Base-by-base conservation (phyloP, 2,329 filamentous ascomycete species). In the Taxawa tesnikishii region DNA sequence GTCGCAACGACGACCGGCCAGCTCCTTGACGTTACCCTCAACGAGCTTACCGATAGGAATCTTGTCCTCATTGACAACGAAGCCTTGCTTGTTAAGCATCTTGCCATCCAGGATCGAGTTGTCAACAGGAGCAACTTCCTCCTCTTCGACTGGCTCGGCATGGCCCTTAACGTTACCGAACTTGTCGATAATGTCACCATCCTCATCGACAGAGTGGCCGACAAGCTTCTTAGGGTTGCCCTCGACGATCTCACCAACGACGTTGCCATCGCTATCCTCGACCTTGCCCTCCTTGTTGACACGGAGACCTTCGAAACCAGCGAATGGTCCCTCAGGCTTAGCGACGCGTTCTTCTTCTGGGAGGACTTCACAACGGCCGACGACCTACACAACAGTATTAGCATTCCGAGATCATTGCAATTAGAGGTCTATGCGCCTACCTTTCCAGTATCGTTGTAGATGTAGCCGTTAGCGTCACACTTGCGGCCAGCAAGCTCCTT, bases 311-410 rank as follows among this genome's bases (percentile, higher is more conserved):
- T 65, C 50, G 15, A 65, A 58, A 39, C 63, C 63, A 35, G 62
- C 62, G 39, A 67, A 67, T 24, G 60, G 60, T 37, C 63, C 63
- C 37, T 67, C 63, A 18, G 62, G 60, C 50, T 62, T 66, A 37
- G 52, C 47, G 44, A 63, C 63, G 31, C 62, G 63, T 59, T 83
- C 76, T 6, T 75, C 67, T 46, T 78, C 73, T 14, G 77, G 65
- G 21, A 83, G 73, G 16, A 82, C 59, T 46, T 83, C 76, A 28
- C 73, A 74, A 36, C 66, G 68, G 38, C n/a, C n/a, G n/a, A n/a
- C n/a, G n/a, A n/a, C n/a, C n/a, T n/a, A n/a, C n/a, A n/a, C n/a
- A n/a, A n/a, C n/a, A n/a, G n/a, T n/a, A n/a, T n/a, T n/a, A n/a
- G n/a, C n/a, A n/a, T n/a, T n/a, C n/a, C n/a, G n/a, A n/a, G n/a